Evolutionary conservation across 2,329 filamentous ascomycete species (phyloP).

Genomic region (Trichoderma harzianum): DNA sequence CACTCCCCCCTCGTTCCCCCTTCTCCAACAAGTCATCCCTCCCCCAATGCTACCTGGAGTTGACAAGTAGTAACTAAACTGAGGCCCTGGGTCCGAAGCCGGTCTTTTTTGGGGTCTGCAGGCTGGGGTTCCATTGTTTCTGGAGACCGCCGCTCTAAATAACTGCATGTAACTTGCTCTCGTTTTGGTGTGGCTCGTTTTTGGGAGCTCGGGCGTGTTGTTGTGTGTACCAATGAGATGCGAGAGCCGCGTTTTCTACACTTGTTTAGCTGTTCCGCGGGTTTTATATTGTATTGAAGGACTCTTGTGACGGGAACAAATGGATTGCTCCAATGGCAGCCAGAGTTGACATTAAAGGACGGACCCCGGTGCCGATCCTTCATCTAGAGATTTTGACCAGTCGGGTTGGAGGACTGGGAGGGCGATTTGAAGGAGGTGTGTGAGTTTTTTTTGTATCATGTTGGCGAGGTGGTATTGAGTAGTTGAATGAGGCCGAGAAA

Average conservation of each 20-base stretch:
- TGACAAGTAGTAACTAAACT: neutral
- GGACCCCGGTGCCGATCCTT: slow-evolving; percentile 12
- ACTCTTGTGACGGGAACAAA: neutral
- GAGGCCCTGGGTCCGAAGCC: neutral
- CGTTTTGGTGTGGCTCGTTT: neutral
- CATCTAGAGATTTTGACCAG: neutral
- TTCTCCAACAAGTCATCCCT: neutral
- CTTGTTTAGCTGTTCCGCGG: neutral
- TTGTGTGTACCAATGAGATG: neutral
- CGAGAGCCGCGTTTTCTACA: neutral
- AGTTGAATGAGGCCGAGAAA: neutral
- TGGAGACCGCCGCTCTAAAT: neutral
- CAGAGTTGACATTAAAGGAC: neutral
- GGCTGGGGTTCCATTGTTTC: slow-evolving; percentile 12
- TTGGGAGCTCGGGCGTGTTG: neutral
- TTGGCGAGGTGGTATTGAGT: neutral
- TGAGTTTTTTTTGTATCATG: neutral
- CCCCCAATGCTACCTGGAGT: neutral
- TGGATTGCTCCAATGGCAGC: neutral
- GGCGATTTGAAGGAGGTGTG: neutral
- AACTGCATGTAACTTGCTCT: neutral
- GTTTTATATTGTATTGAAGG: neutral
- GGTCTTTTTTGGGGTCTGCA: neutral
- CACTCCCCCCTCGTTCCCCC: neutral
- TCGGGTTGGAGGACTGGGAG: neutral